Percentiles rank a stretch among this genome's conserved stretches.
Evolutionary conservation across 306 rosid species (phyloP).

Genomic region (Crataegus laevigata): DNA sequence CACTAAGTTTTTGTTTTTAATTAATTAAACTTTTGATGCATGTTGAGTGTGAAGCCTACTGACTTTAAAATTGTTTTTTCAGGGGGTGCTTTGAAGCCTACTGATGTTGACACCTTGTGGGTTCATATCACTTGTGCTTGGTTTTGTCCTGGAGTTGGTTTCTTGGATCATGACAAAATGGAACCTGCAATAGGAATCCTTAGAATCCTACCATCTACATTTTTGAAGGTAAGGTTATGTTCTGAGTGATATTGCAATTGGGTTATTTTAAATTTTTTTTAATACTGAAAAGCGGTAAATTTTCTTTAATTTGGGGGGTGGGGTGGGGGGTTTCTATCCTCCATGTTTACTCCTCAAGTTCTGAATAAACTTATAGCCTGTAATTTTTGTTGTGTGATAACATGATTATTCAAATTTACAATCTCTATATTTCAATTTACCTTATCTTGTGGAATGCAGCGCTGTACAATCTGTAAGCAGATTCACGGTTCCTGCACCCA

Average conservation of each 20-base stretch:
- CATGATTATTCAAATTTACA: neutral
- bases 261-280: neutral
- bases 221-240: slow-evolving; percentile 57
- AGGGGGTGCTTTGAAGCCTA: slow-evolving; percentile 99
- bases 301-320: neutral
- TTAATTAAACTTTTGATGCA: neutral
- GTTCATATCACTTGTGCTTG: slow-evolving; percentile 95
- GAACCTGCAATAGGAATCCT: slow-evolving; percentile 95
- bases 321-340: neutral
- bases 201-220: slow-evolving; percentile 60
- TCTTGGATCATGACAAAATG: slow-evolving; percentile 72
- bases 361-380: neutral
- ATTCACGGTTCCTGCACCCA: slow-evolving; percentile 86
- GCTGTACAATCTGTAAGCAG: slow-evolving; percentile 82
- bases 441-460: slow-evolving; percentile 48
- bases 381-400: neutral
- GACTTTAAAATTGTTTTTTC: slow-evolving; percentile 16
- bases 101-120: slow-evolving; percentile 85
- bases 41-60: neutral
- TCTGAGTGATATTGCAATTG: neutral
- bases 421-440: slow-evolving; percentile 9
- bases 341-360: neutral
- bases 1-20: neutral
- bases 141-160: slow-evolving; percentile 82
- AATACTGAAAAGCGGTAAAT: neutral